Evolutionary conservation across 352 stramenopile genomes (phyloP), one percentile per base, ranked within the genome.

Genomic region (Phytophthora crassamura): DNA sequence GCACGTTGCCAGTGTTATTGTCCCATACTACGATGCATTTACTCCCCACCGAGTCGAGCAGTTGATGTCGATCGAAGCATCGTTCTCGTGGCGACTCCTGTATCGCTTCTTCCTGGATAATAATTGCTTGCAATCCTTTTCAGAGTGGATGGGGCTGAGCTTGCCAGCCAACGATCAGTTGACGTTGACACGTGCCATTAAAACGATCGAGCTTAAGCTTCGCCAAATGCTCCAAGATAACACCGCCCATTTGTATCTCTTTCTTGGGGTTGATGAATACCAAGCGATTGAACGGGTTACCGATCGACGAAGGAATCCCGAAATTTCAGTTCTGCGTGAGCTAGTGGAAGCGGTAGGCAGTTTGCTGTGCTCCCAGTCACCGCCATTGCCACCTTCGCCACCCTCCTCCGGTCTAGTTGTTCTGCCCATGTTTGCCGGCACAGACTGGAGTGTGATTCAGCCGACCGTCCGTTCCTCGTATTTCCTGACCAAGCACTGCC

Each of bases 361-460:
- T n/a, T n/a, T n/a, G n/a, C 22, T 28, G 22, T 28, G 22, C 22
- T 28, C 22, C 22, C 22, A 28, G 22, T 4, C 22, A 28, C 22
- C 22, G 22, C 22, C 22, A 28, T 28, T 28, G 22, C 22, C 22
- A 2, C 22, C 22, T 28, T 28, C 22, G 22, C 22, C 22, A 4
- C 22, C 22, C 2, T 4, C 22, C 22, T 28, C 2, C 22, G 22
- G 22, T 56, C 12, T 64, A 34, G 15, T 73, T 50, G 5, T 68
- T 46, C 59, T 73, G 18, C 67, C 61, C 42, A 75, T 68, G 55
- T 75, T 75, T 54, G 67, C 61, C 7, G 67, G 67, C 30, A 68
- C 51, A 54, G 51, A 67, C 59, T 56, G 69, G 50, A 33, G 35
- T 74, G 22, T 28, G 22, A 28, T 28, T 28, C 22, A 28, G 22